These are phyloP conservation scores for Batkoa obscura DNA, from an alignment of 371 early-diverging fungal species.

Conservation along the genomic window DNA sequence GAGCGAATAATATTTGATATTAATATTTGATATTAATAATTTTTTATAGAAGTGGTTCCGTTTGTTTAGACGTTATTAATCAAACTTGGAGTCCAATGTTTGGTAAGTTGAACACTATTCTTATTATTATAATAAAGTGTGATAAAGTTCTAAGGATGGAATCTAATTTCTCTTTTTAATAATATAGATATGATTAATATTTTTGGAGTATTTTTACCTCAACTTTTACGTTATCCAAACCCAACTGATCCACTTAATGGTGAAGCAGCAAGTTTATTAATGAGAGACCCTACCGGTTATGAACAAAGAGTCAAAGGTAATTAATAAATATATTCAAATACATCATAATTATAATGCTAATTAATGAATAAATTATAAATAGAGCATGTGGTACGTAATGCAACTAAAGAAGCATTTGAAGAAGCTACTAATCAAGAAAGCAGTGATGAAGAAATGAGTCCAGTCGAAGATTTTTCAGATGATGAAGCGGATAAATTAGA, in stretches of 20 bases:
- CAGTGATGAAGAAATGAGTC: constrained; percentile 57
- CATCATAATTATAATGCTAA: not conserved
- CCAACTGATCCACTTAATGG: constrained; percentile 99
- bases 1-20: no score
- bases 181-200: constrained; percentile 87
- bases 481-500: constrained; percentile 61
- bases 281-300: constrained; percentile 84
- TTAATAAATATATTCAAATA: not conserved
- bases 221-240: constrained; percentile 95
- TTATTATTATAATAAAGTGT: no score
- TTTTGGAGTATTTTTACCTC: constrained; percentile 96
- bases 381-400: constrained; percentile 73
- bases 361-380: not conserved
- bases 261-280: constrained; percentile 93
- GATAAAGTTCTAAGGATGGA: not conserved
- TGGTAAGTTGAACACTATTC: constrained; percentile 27
- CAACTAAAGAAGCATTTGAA: constrained; percentile 75
- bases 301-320: constrained; percentile 86
- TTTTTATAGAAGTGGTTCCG: constrained; percentile 74
- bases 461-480: constrained; percentile 52
- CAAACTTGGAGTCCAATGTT: constrained; percentile 99
- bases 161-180: not conserved
- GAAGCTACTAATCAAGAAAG: constrained; percentile 55
- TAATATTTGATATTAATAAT: no score
- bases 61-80: constrained; percentile 98